Percentiles rank a stretch among this genome's conserved stretches.
Conservation (phyloP, 192 early-diverging fungal genomes). For the Gryganskiella cystojenkinii region DNA sequence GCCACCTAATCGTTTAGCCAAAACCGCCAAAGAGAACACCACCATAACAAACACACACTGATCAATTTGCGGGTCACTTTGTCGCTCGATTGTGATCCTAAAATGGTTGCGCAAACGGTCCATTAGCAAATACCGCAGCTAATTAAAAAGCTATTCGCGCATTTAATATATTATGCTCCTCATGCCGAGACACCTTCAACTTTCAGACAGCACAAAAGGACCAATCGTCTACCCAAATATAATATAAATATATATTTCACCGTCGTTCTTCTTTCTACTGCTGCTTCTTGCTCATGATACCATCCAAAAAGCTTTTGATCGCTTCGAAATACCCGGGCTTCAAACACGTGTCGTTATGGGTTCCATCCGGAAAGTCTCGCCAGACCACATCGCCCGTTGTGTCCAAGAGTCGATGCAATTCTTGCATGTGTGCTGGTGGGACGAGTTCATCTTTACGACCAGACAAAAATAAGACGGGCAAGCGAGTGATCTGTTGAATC, state of each 20-base stretch:
- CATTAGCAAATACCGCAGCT: too few relatives aligned
- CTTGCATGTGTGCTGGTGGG: constrained; percentile 88
- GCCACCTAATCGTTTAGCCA: too few relatives aligned
- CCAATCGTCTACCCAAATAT: too few relatives aligned
- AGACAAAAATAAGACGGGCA: constrained; percentile 86
- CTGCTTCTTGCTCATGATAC: constrained; percentile 32
- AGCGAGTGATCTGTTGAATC: constrained; percentile 69
- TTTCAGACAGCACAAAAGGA: too few relatives aligned
- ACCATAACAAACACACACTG: too few relatives aligned
- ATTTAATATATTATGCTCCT: too few relatives aligned
- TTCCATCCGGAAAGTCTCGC: constrained; percentile 83
- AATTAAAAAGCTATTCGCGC: too few relatives aligned
- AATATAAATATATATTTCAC: not conserved
- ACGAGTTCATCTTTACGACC: constrained; percentile 89
- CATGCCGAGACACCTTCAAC: too few relatives aligned
- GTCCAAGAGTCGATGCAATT: constrained; percentile 72
- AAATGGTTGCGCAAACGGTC: too few relatives aligned
- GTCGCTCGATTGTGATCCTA: too few relatives aligned
- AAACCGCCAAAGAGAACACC: too few relatives aligned
- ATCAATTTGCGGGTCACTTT: too few relatives aligned
- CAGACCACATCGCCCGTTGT: constrained; percentile 57
- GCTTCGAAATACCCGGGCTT: constrained; percentile 89
- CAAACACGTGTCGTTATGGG: constrained; percentile 91
- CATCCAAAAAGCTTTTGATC: constrained; percentile 66
- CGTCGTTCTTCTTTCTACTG: not conserved